Evolutionary conservation across 2,329 filamentous ascomycete genomes (phyloP).

Genomic region (Neofusicoccum parvum): DNA sequence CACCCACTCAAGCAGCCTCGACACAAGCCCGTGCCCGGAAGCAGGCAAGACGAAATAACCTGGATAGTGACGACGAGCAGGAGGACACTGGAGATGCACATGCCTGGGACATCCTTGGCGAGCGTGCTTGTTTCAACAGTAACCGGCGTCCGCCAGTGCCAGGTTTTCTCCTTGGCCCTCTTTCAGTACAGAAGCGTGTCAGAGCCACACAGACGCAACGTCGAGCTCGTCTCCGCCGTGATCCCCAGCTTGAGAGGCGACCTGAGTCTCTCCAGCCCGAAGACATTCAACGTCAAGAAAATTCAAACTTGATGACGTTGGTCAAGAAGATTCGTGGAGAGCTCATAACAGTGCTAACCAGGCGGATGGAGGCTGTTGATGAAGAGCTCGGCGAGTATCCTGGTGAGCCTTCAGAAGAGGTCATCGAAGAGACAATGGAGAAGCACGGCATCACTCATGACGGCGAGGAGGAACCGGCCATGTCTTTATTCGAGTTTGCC

Average conservation of each 20-base stretch:
- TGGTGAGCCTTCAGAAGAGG: conserved; percentile 39
- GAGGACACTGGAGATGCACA: conserved; percentile 73
- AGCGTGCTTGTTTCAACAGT: conserved; percentile 71
- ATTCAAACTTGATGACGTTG: conserved; percentile 75
- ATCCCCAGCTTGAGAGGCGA: conserved; percentile 16
- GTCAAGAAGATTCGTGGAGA: conserved; percentile 73
- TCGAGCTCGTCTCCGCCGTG: conserved; percentile 62
- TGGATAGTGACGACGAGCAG: conserved; percentile 64
- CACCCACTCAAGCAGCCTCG: conserved; percentile 48
- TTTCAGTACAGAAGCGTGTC: conserved; percentile 84
- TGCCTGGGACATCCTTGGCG: conserved; percentile 85
- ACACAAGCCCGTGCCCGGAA: conserved; percentile 56
- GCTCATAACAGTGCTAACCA: conserved; percentile 50
- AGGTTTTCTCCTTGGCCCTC: conserved; percentile 82
- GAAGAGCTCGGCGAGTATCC: conserved; percentile 42
- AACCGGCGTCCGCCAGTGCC: conserved; percentile 75
- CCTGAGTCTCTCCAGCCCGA: conserved; percentile 56
- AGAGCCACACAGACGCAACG: conserved; percentile 70
- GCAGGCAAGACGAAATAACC: conserved; percentile 44
- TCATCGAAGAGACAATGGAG: conserved; percentile 59
- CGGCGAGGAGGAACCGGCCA: conserved; percentile 59
- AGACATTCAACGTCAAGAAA: conserved; percentile 74
- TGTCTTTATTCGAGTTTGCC: conserved; percentile 82
- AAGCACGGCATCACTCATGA: conserved; percentile 63
- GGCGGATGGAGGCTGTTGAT: conserved; percentile 45